Evolutionary conservation across 441 rosid genomes (phyloP), one percentile per base, ranked within the genome.

Genomic region (Dalechampia spathulata): DNA sequence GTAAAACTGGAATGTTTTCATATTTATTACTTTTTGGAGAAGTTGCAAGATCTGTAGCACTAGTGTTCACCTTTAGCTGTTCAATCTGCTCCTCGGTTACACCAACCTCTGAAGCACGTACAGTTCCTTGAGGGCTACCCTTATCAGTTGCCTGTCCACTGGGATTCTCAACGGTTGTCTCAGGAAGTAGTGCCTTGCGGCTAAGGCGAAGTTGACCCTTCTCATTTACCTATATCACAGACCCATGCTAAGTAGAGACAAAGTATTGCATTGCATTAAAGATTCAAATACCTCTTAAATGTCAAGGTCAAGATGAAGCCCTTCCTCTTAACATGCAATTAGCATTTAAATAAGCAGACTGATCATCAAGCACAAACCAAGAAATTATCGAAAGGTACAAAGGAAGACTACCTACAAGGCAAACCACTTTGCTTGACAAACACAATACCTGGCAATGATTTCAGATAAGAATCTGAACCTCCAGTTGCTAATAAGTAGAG

Each of bases 181-280:
- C 94, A 48, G 96, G 94, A 70, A 86, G 91, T 63, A 94, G 78
- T 23, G 96, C 95, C 49, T 74, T 68, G 41, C 85, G 95, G 69
- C 99, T 94, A 44, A 90, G 92, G 49, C 96, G 88, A 66, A 94
- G 96, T 70, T 94, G 99, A 42, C 99, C 99, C 72, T 90, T 94
- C 50, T 78, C 92, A 59, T 90, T 90, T 62, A 94, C 81, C 99
- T 93, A 79, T 38, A 67, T 67, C 52, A 48, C 1, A 41, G 2
- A 26, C 10, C 1, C 13, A 46, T 39, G 32, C 34, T 39, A 34
- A 57, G 43, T 22, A 19, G 37, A 55, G 12, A 14, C 16, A 14
- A 25, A 47, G 3, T n/a, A n/a, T n/a, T n/a, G n/a, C n/a, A n/a
- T n/a, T n/a, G n/a, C n/a, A n/a, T n/a, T n/a, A n/a, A n/a, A n/a